A percentile compares a stretch with the other conserved stretches of the same genome.
These are phyloP conservation scores for Quercus agrifolia DNA, from an alignment of 306 rosid species.

Conservation along the genomic window DNA sequence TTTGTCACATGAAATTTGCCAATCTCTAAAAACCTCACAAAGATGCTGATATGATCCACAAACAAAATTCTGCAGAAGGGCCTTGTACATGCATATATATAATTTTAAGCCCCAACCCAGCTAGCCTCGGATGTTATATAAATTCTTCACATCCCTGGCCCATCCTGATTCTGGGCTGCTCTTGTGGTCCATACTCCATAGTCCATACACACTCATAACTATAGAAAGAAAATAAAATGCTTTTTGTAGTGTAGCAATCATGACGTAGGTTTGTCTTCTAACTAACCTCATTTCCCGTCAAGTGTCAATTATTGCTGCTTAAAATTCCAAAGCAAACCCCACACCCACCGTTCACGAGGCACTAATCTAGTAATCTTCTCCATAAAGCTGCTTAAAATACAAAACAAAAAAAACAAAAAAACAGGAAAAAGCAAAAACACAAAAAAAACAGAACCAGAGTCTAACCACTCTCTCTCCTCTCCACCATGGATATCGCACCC, in stretches of 20 bases:
- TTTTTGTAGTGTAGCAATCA: background rate
- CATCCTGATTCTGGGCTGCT: background rate
- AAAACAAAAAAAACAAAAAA: background rate
- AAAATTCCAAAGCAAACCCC: conserved; percentile 2
- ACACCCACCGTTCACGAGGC: background rate
- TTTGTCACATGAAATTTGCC: too few species aligned
- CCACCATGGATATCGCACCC: conserved; percentile 48
- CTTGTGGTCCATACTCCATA: background rate
- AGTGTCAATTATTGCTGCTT: conserved; percentile 11
- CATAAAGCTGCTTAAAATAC: background rate
- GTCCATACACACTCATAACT: too few species aligned
- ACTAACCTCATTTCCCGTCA: background rate
- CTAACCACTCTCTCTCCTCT: background rate
- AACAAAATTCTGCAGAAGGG: background rate
- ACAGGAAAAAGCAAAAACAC: background rate
- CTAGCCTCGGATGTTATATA: too few species aligned
- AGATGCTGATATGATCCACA: background rate
- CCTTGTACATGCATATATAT: background rate
- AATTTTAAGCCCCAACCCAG: background rate
- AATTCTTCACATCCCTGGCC: background rate
- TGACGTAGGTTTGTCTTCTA: background rate
- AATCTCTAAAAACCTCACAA: background rate
- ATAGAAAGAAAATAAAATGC: too few species aligned
- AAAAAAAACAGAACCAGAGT: background rate
- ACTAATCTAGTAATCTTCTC: background rate